Evolutionary conservation across 1,284 basidiomycete species (phyloP).

Genomic region (Sporisorium iseilematis-ciliati): DNA sequence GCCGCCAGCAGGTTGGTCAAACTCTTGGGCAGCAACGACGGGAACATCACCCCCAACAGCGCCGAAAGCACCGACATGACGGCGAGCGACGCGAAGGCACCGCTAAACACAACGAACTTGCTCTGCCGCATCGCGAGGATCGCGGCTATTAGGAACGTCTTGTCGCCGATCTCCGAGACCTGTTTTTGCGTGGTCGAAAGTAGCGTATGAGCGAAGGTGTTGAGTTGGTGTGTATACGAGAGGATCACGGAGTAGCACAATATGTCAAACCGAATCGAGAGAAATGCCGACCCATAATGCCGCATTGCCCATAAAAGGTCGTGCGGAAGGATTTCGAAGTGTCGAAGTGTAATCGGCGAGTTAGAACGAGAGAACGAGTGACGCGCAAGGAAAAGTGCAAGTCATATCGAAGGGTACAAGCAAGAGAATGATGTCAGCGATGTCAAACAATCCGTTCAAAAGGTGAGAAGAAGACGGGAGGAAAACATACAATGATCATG

Average conservation of each 20-base stretch:
- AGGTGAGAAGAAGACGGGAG: too few relatives aligned
- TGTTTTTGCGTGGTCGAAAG: not conserved
- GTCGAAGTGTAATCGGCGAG: too few relatives aligned
- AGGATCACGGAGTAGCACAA: too few relatives aligned
- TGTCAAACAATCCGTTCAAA: too few relatives aligned
- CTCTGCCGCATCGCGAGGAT: constrained; percentile 96
- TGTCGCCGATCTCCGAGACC: constrained; percentile 80
- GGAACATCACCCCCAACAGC: constrained; percentile 65
- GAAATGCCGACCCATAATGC: too few relatives aligned
- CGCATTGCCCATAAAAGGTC: too few relatives aligned
- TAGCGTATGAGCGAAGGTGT: not conserved
- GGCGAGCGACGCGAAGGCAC: constrained; percentile 87
- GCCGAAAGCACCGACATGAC: constrained; percentile 77
- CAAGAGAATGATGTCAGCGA: too few relatives aligned
- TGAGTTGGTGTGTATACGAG: too few relatives aligned
- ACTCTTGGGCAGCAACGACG: constrained; percentile 58
- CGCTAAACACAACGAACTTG: constrained; percentile 84
- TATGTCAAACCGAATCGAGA: too few relatives aligned
- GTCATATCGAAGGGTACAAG: not conserved
- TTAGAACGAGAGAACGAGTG: too few relatives aligned
- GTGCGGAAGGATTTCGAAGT: too few relatives aligned
- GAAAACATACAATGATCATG: constrained; percentile 50
- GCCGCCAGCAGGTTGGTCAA: constrained; percentile 85
- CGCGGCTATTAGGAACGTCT: constrained; percentile 96
- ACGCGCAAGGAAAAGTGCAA: too few relatives aligned